Percentiles rank a stretch among this genome's conserved stretches.
Conservation (phyloP, 2,329 filamentous ascomycete genomes). For the Neospermospora avenae region DNA sequence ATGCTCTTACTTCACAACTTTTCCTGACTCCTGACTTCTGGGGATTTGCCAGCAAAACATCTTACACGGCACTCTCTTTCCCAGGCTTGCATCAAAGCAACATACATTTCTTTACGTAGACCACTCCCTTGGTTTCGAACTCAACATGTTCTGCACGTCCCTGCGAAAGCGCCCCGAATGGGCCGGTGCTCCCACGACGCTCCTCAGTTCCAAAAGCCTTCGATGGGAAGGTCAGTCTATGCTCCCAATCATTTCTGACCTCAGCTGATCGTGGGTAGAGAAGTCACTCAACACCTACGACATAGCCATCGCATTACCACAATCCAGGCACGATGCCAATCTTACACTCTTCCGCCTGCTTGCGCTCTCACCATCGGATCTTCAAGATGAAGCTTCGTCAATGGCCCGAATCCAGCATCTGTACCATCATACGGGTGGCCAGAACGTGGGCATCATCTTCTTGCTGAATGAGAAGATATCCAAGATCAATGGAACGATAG, state of each 20-base stretch:
- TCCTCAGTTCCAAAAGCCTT: conserved; percentile 25
- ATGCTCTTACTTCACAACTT: neutral
- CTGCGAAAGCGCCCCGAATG: conserved; percentile 33
- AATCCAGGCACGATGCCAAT: conserved; percentile 6
- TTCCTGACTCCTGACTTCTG: neutral
- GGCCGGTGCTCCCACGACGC: conserved; percentile 26
- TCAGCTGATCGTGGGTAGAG: conserved; percentile 22
- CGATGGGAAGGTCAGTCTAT: conserved; percentile 33
- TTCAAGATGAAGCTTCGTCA: conserved; percentile 12
- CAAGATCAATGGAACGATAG: conserved; percentile 23
- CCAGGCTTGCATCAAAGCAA: neutral
- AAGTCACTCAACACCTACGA: conserved; percentile 30
- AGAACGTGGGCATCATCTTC: conserved; percentile 33
- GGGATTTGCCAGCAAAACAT: neutral
- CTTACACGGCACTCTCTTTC: neutral
- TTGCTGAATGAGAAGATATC: conserved; percentile 28
- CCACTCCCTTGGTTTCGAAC: neutral
- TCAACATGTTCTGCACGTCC: conserved; percentile 33
- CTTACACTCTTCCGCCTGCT: conserved; percentile 28
- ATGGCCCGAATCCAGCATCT: conserved; percentile 33
- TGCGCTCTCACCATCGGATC: conserved; percentile 30
- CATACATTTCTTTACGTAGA: too few species aligned
- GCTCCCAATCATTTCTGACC: neutral
- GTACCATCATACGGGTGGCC: conserved; percentile 32
- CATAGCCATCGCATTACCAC: conserved; percentile 28